phyloP scores from a whole-genome alignment of 192 early-diverging fungal species.

The Coemansia sp. region DNA sequence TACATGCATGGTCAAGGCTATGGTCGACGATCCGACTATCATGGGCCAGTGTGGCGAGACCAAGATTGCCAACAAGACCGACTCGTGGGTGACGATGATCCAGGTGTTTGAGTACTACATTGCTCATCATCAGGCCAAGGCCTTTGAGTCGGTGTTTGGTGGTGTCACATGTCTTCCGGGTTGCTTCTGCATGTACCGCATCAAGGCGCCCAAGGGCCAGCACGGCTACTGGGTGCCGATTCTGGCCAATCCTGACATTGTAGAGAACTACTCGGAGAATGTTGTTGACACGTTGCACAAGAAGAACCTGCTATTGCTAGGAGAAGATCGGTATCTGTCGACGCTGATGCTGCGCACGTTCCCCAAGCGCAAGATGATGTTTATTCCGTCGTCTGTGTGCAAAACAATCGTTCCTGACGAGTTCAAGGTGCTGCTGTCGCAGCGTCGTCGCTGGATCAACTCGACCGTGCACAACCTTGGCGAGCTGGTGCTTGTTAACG shows the following conservation, averaged over 20 bases:
- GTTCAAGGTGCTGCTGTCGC: slow-evolving; percentile 79
- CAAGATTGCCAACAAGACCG: slow-evolving; percentile 77
- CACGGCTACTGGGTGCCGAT: slow-evolving; percentile 82
- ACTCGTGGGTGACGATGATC: slow-evolving; percentile 77
- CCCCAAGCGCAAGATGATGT: slow-evolving; percentile 93
- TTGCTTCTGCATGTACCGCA: slow-evolving; percentile 85
- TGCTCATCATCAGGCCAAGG: slow-evolving; percentile 77
- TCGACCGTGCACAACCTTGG: slow-evolving; percentile 89
- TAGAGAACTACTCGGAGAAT: slow-evolving; percentile 83
- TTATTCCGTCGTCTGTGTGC: slow-evolving; percentile 89
- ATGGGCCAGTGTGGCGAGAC: slow-evolving; percentile 81
- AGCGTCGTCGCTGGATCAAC: slow-evolving; percentile 94
- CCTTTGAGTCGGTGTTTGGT: slow-evolving; percentile 83
- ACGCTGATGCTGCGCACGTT: slow-evolving; percentile 94
- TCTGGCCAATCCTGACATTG: slow-evolving; percentile 78
- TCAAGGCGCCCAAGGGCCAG: slow-evolving; percentile 76
- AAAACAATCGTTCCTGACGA: slow-evolving; percentile 87
- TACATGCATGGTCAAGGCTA: slow-evolving; percentile 65
- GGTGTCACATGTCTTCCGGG: slow-evolving; percentile 82
- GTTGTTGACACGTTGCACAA: slow-evolving; percentile 85
- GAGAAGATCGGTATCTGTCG: slow-evolving; percentile 93
- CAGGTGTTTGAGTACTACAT: slow-evolving; percentile 90
- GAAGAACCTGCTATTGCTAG: too few species aligned
- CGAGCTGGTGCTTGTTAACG: slow-evolving; percentile 77
- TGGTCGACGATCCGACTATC: slow-evolving; percentile 68